Conservation (phyloP, 2,329 filamentous ascomycete genomes). For the Xylariomycetidae sp. region DNA sequence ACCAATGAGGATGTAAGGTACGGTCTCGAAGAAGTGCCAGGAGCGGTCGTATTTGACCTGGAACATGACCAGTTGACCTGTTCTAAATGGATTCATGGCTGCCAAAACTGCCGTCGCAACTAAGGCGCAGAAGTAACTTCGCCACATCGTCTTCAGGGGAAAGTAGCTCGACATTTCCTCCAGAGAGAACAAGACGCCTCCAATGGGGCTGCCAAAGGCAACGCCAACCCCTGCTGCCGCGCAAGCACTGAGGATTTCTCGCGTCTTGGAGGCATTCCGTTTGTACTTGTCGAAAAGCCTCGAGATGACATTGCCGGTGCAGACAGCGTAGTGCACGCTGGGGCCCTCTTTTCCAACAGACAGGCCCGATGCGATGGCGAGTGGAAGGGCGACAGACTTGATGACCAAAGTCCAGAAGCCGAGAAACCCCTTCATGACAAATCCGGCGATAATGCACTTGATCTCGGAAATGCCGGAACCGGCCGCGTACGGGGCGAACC, state of each 20-base stretch:
- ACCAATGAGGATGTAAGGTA: slow-evolving; percentile 89
- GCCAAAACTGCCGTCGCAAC: slow-evolving; percentile 90
- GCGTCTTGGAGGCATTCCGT: slow-evolving; percentile 85
- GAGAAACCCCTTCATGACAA: slow-evolving; percentile 98
- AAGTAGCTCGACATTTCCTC: slow-evolving; percentile 98
- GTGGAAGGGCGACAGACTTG: slow-evolving; percentile 84
- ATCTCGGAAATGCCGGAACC: slow-evolving; percentile 98
- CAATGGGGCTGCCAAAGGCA: slow-evolving; percentile 95
- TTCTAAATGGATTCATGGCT: slow-evolving; percentile 96
- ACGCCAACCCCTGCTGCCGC: slow-evolving; percentile 94
- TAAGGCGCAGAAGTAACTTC: slow-evolving; percentile 95
- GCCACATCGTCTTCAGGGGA: slow-evolving; percentile 94
- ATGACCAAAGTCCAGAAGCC: slow-evolving; percentile 88
- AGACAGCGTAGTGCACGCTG: slow-evolving; percentile 98
- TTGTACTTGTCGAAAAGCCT: slow-evolving; percentile 89
- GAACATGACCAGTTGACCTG: slow-evolving; percentile 98
- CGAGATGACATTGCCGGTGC: slow-evolving; percentile 94
- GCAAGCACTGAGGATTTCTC: slow-evolving; percentile 91
- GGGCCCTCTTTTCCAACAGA: slow-evolving; percentile 97
- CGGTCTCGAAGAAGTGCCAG: slow-evolving; percentile 95
- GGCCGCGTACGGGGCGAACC: slow-evolving; percentile 91
- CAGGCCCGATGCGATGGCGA: slow-evolving; percentile 89
- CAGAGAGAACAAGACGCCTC: slow-evolving; percentile 90
- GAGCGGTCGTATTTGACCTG: slow-evolving; percentile 91
- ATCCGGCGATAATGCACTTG: slow-evolving; percentile 98